Percentiles rank a stretch among this genome's conserved stretches.
Evolutionary conservation across 306 rosid species (phyloP).

Genomic region (Argentina anserina): DNA sequence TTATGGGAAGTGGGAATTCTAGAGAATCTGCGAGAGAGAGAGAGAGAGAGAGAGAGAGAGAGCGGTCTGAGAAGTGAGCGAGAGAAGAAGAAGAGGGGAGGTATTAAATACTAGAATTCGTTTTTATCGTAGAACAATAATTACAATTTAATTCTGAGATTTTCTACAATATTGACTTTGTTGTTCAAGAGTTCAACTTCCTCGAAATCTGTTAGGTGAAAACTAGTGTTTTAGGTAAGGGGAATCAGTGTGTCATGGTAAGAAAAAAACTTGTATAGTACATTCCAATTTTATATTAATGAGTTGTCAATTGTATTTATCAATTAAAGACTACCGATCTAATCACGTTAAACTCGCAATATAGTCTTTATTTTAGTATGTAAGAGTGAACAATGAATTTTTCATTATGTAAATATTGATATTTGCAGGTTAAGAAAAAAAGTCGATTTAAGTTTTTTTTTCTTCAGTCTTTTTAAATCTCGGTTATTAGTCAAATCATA

Average conservation of each 20-base stretch:
- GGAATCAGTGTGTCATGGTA: neutral
- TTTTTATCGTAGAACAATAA: neutral
- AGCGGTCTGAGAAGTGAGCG: constrained; percentile 16
- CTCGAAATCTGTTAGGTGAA: neutral
- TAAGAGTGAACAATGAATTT: no score
- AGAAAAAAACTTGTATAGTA: neutral
- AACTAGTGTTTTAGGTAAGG: neutral
- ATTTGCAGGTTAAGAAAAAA: no score
- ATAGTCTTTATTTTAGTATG: no score
- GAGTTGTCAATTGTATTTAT: no score
- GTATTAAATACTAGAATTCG: neutral
- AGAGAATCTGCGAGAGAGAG: constrained; percentile 39
- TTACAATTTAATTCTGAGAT: neutral
- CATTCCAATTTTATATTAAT: neutral
- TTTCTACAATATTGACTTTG: neutral
- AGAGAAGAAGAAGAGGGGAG: neutral
- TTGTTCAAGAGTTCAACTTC: neutral
- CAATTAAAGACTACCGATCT: no score
- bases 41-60: constrained; percentile 16
- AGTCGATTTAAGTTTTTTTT: no score
- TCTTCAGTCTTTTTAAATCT: no score
- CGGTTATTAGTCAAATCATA: no score
- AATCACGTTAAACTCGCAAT: no score
- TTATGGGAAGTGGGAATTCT: constrained; percentile 46
- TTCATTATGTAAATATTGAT: no score